A percentile compares a stretch with the other conserved stretches of the same genome.
phyloP scores from a whole-genome alignment of 805 yeast genomes.

The Saturnispora silvae region DNA sequence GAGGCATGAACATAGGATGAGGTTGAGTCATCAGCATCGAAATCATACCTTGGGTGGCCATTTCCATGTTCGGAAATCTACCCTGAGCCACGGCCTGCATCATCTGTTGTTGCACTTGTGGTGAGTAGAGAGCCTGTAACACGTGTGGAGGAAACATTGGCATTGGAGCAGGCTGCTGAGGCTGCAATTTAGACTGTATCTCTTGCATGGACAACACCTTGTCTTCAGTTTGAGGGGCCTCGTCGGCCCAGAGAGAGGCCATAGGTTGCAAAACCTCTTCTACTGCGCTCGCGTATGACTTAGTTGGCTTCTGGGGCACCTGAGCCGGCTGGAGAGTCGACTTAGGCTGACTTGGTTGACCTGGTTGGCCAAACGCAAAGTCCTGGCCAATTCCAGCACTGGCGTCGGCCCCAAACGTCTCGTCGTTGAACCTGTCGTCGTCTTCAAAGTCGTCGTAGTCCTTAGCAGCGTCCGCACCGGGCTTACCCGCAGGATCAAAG shows the following conservation, averaged over 20 bases:
- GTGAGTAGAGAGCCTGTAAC: conserved; percentile 16
- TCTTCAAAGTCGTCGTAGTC: conserved; percentile 79
- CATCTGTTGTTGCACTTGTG: conserved; percentile 22
- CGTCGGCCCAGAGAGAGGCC: conserved; percentile 58
- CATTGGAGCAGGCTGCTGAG: conserved; percentile 14
- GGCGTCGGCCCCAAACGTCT: conserved; percentile 58
- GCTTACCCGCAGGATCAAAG: conserved; percentile 38
- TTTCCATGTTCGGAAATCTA: conserved; percentile 23
- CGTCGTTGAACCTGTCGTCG: conserved; percentile 73
- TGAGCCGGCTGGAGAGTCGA: not conserved
- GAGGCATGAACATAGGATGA: conserved; percentile 11
- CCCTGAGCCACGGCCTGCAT: conserved; percentile 25
- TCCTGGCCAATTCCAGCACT: conserved; percentile 38
- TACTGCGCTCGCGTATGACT: conserved; percentile 34
- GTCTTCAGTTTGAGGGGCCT: conserved; percentile 19
- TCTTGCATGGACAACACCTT: conserved; percentile 68
- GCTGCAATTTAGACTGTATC: conserved; percentile 39
- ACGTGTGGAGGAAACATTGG: conserved; percentile 19
- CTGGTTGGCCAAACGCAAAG: conserved; percentile 44
- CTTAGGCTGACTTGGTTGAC: not conserved
- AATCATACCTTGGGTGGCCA: conserved; percentile 25
- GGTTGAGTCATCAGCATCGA: conserved; percentile 21
- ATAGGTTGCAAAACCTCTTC: conserved; percentile 50
- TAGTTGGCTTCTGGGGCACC: conserved; percentile 18
- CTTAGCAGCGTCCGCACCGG: conserved; percentile 19